Conservation (phyloP, 1,139 yeast genomes). For the Debaryomycetaceae sp. region DNA sequence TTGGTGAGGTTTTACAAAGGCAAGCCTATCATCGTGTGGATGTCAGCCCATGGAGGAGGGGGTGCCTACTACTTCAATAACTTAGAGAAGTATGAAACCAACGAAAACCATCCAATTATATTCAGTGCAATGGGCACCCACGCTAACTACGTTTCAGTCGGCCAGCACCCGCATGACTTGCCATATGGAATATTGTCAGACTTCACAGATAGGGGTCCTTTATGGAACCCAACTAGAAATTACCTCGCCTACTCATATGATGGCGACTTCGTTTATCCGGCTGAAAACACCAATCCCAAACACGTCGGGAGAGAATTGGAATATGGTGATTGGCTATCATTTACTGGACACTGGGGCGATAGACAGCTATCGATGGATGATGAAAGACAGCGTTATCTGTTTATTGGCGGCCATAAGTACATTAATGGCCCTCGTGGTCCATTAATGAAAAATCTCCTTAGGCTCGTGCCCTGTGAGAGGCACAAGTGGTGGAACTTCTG, state of each 20-base stretch:
- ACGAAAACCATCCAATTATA: conserved; percentile 59
- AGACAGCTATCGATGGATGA: conserved; percentile 62
- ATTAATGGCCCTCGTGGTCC: conserved; percentile 96
- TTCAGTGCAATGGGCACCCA: conserved; percentile 95
- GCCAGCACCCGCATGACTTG: conserved; percentile 92
- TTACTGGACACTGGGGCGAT: conserved; percentile 92
- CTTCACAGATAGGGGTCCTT: conserved; percentile 89
- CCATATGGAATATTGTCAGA: conserved; percentile 90
- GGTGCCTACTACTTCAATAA: conserved; percentile 78
- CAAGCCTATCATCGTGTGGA: conserved; percentile 87
- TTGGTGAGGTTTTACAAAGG: conserved; percentile 81
- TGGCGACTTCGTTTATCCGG: conserved; percentile 45
- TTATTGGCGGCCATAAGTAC: conserved; percentile 85
- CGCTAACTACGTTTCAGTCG: conserved; percentile 94
- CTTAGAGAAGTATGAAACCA: conserved; percentile 61
- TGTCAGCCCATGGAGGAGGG: conserved; percentile 98
- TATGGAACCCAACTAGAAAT: conserved; percentile 90
- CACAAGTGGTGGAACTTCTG: conserved; percentile 82
- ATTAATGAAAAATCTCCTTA: conserved; percentile 63
- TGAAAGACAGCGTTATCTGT: conserved; percentile 70
- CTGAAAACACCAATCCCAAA: conserved; percentile 40
- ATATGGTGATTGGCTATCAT: conserved; percentile 78
- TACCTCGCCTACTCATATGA: conserved; percentile 78
- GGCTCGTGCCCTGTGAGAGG: conserved; percentile 75
- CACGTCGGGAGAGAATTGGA: conserved; percentile 53